Evolutionary conservation across 2,329 filamentous ascomycete species (phyloP).

Genomic region (Ophiostoma sp.): DNA sequence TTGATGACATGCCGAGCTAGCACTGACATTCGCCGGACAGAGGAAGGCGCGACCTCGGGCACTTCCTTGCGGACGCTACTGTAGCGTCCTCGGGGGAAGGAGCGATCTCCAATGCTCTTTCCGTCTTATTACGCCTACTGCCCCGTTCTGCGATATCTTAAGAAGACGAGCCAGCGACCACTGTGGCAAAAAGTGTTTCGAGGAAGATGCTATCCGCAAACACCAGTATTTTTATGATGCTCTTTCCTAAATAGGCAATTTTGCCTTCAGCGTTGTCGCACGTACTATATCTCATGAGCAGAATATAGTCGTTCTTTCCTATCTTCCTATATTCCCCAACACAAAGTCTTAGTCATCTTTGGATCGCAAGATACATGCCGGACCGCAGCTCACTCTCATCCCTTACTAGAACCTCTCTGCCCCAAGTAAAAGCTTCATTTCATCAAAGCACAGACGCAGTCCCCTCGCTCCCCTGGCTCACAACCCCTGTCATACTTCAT

Average conservation of each 20-base stretch:
- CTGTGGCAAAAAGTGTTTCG: neutral
- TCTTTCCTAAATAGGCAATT: slow-evolving; percentile 1
- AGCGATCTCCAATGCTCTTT: slow-evolving; percentile 18
- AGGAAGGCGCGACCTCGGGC: slow-evolving; percentile 19
- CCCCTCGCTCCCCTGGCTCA: neutral
- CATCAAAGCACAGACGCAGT: neutral
- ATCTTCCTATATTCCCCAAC: too few relatives aligned
- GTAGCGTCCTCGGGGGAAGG: slow-evolving; percentile 16
- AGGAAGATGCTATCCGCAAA: slow-evolving; percentile 1
- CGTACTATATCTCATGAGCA: neutral
- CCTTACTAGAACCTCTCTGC: too few relatives aligned
- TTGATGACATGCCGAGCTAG: neutral
- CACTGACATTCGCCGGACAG: slow-evolving; percentile 10
- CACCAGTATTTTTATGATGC: neutral
- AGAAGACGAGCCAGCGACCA: slow-evolving; percentile 1
- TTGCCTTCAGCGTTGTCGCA: neutral
- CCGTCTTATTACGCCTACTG: neutral
- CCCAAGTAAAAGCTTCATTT: neutral
- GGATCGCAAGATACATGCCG: neutral
- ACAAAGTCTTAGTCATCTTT: neutral
- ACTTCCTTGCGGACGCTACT: slow-evolving; percentile 21
- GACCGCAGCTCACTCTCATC: neutral
- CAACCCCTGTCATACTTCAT: neutral
- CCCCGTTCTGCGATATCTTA: neutral
- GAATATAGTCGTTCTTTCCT: neutral